Evolutionary conservation across 2,329 filamentous ascomycete species (phyloP), one percentile per base, ranked within the genome.

Genomic region (Pezicula neosporulosa): DNA sequence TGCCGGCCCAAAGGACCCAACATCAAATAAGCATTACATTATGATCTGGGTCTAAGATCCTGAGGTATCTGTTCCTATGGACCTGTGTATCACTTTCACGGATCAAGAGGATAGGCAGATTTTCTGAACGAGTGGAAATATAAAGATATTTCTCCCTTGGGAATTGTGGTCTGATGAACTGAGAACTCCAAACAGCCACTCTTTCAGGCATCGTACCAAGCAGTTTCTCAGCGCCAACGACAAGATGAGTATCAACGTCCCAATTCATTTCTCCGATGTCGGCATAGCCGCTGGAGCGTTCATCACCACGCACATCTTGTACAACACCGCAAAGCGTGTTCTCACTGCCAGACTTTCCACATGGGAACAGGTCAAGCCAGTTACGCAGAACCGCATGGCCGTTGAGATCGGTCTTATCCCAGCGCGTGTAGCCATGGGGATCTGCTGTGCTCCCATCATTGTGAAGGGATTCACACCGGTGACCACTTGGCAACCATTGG

Each of bases 401-500:
- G 27, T 21, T 18, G 47, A 49, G 19, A 36, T 44, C 35, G 47
- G 21, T 8, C 47, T 49, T 13, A 13, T 49, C 30, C 47, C 47
- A 16, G 27, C 28, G 2, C 21, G 47, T 30, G 7, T 39, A 8
- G 46, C 37, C 6, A 48, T 48, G 36, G 35, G 35, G 2, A 21
- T 48, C 5, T 48, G 46, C 24, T 49, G 47, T 30, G 16, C 39
- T n/a, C 47, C 47, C n/a, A 43, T 49, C 21, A 28, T 49, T 8
- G 15, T 49, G n/a, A 35, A 35, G 21, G 30, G 37, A 8, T 49
- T 49, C 28, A 49, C 24, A 18, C 18, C 47, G 13, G 24, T 33
- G 13, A 27, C 39, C 12, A 49, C 15, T 24, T 49, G 47, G 47
- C 38, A 30, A 12, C 47, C 37, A 16, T 49, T 39, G 15, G 47